Conservation (phyloP, 495 filamentous ascomycete species). For the Penicillium waksmanii region DNA sequence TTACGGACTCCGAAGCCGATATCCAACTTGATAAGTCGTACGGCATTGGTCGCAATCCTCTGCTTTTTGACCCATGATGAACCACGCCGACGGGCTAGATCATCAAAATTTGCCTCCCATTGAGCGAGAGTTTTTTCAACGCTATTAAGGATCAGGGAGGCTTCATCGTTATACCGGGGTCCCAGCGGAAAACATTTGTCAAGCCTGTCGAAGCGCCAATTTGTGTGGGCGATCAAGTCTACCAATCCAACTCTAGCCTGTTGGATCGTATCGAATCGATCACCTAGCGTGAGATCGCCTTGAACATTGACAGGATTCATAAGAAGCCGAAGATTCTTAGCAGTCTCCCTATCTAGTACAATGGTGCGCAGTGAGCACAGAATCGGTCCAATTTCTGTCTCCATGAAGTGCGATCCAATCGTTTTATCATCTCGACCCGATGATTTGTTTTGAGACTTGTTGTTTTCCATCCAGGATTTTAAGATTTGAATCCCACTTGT, state of each 20-base stretch:
- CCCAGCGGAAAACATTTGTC: not conserved
- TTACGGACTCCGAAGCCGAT: conserved; percentile 2
- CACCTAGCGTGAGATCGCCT: not conserved
- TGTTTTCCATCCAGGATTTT: conserved; percentile 13
- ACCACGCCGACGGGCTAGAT: not conserved
- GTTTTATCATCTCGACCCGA: not conserved
- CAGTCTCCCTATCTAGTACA: conserved; percentile 7
- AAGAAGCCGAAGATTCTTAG: not conserved
- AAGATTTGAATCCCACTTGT: conserved; percentile 23
- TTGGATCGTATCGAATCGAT: not conserved
- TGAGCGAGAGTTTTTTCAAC: not conserved
- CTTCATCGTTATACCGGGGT: not conserved
- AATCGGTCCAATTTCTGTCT: conserved; percentile 20
- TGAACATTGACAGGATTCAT: not conserved
- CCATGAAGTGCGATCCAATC: conserved; percentile 17
- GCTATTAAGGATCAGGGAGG: not conserved
- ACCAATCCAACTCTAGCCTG: not conserved
- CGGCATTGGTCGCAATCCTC: not conserved
- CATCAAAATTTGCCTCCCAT: not conserved
- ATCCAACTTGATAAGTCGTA: conserved; percentile 15
- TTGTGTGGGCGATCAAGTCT: not conserved
- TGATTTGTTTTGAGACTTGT: not conserved
- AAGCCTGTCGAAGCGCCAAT: not conserved
- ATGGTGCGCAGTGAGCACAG: conserved; percentile 17
- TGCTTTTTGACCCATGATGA: not conserved